Base-by-base conservation (phyloP, 2,329 filamentous ascomycete species). In the Colletotrichum sp. region DNA sequence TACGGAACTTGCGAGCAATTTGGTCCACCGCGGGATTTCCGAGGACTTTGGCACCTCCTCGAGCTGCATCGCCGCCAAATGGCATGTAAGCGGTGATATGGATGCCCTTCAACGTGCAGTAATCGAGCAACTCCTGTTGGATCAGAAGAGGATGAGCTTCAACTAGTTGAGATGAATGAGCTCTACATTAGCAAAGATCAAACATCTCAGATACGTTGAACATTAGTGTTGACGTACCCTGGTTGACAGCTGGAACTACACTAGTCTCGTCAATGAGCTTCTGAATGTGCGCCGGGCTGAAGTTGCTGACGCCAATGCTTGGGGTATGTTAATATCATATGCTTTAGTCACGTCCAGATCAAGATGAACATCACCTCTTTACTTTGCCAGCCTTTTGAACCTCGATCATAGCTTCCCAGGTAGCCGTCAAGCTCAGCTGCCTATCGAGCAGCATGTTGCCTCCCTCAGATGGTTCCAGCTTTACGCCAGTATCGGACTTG, bases 11-110 rank as follows among this genome's bases (percentile, higher is more conserved):
- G 9, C 24, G 52, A 57, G 52, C 52, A 9, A 57, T 16, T 2
- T 24, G 0, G 7, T 57, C 52, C 24, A 57, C 52, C 13, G 13
- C 52, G 9, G 52, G 24, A 28, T 57, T 28, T 28, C 24, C 52
- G 12, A 57, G 52, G 52, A 57, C 52, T n/a, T 2, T 57, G 24
- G 13, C 52, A 1, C 21, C 87, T 89, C 71, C 52, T 14, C 21
- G 21, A 57, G 52, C 13, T 9, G 52, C 21, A 18, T 57, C 52
- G 21, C 21, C 52, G 52, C 52, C 52, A 18, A 57, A 57, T 0
- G 52, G 52, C 52, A 57, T 57, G 21, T 26, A 57, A 57, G 52
- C 52, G 13, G 52, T 57, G 16, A 57, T 28, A 28, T 57, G 52
- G 52, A 57, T 57, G 12, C 24, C 52, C 21, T 57, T 57, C 52